Percentiles rank a stretch among this genome's conserved stretches.
Evolutionary conservation across 2,329 filamentous ascomycete species (phyloP).

Genomic region (Escovopsis weberi): DNA sequence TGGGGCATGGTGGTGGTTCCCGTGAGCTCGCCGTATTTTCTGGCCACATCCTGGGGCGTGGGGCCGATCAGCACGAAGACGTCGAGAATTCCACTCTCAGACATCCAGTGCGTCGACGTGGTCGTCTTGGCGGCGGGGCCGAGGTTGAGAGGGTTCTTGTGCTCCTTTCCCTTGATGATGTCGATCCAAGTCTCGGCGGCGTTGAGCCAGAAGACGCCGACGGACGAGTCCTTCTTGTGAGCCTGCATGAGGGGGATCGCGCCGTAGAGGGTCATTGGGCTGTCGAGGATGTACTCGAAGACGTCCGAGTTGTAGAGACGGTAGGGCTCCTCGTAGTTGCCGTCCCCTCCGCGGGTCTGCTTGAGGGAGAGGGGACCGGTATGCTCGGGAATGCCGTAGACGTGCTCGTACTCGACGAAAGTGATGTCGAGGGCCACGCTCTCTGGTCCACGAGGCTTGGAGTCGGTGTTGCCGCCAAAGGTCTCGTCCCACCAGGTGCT

Average conservation of each 20-base stretch:
- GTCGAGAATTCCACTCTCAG: conserved; percentile 78
- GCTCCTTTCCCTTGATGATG: conserved; percentile 62
- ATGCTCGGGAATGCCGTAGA: conserved; percentile 91
- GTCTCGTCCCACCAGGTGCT: conserved; percentile 96
- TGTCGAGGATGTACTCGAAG: conserved; percentile 94
- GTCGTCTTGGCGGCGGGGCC: conserved; percentile 53
- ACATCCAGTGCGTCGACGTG: conserved; percentile 94
- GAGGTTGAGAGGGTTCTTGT: conserved; percentile 63
- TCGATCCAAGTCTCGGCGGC: conserved; percentile 96
- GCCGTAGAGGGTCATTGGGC: conserved; percentile 97
- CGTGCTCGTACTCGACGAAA: conserved; percentile 82
- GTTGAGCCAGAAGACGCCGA: conserved; percentile 96
- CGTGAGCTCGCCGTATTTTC: conserved; percentile 76
- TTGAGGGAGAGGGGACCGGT: conserved; percentile 76
- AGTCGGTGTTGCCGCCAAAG: conserved; percentile 90
- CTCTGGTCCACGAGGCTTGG: conserved; percentile 89
- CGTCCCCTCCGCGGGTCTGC: conserved; percentile 77
- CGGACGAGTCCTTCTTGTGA: conserved; percentile 82
- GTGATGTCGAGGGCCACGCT: conserved; percentile 82
- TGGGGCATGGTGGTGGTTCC: conserved; percentile 85
- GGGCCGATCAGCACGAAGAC: conserved; percentile 91
- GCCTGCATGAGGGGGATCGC: conserved; percentile 96
- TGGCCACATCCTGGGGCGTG: conserved; percentile 66
- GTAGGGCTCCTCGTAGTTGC: conserved; percentile 79
- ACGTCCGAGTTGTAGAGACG: conserved; percentile 93